A percentile compares a stretch with the other conserved stretches of the same genome.
These are phyloP conservation scores for Ganoderma multipileum DNA, from an alignment of 1,284 basidiomycete species.

Conservation along the genomic window DNA sequence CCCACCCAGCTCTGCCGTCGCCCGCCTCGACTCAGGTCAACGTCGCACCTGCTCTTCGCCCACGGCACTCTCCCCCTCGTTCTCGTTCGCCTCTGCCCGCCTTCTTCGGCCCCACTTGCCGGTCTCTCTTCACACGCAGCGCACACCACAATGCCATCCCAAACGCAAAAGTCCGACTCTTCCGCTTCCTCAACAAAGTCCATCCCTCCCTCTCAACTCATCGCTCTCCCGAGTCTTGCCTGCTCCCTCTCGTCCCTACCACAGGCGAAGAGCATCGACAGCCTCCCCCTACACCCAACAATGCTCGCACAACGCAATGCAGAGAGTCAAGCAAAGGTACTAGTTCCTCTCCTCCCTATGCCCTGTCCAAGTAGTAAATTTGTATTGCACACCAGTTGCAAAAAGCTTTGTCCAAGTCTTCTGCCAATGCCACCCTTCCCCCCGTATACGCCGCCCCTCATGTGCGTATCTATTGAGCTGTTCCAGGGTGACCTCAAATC, in stretches of 20 bases:
- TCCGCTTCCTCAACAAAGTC: conserved; percentile 35
- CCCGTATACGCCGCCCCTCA: conserved; percentile 29
- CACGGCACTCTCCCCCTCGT: conserved; percentile 6
- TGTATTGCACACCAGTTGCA: conserved; percentile 34
- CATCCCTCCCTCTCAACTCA: conserved; percentile 52
- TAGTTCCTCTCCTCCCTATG: background rate
- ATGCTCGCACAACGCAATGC: conserved; percentile 71
- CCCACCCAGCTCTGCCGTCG: conserved; percentile 1
- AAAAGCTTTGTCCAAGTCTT: conserved; percentile 40
- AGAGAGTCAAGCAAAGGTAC: conserved; percentile 78
- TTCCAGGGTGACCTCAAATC: conserved; percentile 12
- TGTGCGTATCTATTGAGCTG: conserved; percentile 26
- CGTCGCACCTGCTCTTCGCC: background rate
- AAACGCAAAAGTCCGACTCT: conserved; percentile 40
- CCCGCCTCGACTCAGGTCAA: conserved; percentile 2
- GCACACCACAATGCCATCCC: conserved; percentile 30
- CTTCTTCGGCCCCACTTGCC: conserved; percentile 24
- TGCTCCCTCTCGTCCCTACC: conserved; percentile 70
- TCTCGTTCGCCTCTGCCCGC: conserved; percentile 1
- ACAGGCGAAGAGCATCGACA: conserved; percentile 70
- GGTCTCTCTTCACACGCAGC: conserved; percentile 17
- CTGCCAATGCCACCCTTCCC: conserved; percentile 29
- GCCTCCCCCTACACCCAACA: conserved; percentile 66
- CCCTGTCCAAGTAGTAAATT: conserved; percentile 23
- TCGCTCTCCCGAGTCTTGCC: conserved; percentile 74